Evolutionary conservation across 805 yeast genomes (phyloP).

Genomic region (Saccharomycopsis lassenensis): DNA sequence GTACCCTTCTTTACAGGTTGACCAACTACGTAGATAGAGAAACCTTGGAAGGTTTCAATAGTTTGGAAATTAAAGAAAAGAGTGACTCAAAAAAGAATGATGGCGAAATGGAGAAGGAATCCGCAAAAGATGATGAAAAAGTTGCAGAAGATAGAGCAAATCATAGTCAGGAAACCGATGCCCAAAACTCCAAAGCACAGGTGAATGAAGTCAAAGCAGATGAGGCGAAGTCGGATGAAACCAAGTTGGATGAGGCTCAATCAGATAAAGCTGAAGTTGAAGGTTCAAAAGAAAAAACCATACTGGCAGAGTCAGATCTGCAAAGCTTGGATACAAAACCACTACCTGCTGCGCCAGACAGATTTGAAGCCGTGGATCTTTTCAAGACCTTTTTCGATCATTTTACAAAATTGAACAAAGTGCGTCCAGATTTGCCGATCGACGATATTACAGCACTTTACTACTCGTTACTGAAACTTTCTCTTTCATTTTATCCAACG

Average conservation of each 20-base stretch:
- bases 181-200: conserved; percentile 9
- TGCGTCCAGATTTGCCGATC: conserved; percentile 55
- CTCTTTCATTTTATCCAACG: conserved; percentile 56
- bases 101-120: conserved; percentile 12
- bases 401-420: conserved; percentile 40
- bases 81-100: conserved; percentile 9
- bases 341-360: conserved; percentile 1
- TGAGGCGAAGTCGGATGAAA: conserved; percentile 9
- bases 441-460: conserved; percentile 55
- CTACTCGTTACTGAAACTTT: conserved; percentile 52
- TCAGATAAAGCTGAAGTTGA: conserved; percentile 8
- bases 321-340: conserved; percentile 3
- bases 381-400: conserved; percentile 62
- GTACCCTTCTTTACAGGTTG: conserved; percentile 63
- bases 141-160: conserved; percentile 18
- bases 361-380: conserved; percentile 25
- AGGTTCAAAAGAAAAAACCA: conserved; percentile 2
- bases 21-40: conserved; percentile 40
- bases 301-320: conserved; percentile 5
- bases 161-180: not conserved
- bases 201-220: conserved; percentile 7
- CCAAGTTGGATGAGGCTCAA: conserved; percentile 18
- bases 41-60: conserved; percentile 13
- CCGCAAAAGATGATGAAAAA: conserved; percentile 14
- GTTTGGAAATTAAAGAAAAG: conserved; percentile 11